These are phyloP conservation scores for Xylariaceae sp. DNA, from an alignment of 2,329 filamentous ascomycete genomes.

Conservation along the genomic window DNA sequence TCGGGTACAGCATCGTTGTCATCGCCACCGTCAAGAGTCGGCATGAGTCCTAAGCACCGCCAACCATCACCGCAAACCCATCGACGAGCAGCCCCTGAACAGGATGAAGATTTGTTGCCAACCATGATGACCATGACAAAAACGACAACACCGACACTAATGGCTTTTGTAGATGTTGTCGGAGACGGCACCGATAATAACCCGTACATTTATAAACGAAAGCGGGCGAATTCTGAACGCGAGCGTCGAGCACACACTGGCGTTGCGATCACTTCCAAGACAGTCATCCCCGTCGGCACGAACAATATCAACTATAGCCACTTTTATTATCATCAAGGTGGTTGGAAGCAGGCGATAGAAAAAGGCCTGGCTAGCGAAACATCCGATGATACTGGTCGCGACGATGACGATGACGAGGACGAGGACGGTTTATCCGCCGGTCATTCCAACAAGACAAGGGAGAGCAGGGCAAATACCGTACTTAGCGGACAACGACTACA, in stretches of 20 bases:
- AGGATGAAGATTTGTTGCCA: slow-evolving; percentile 1
- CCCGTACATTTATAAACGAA: slow-evolving; percentile 14
- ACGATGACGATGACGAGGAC: neutral
- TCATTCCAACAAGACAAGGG: neutral
- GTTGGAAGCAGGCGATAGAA: neutral
- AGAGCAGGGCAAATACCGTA: neutral
- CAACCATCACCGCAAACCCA: slow-evolving; percentile 3
- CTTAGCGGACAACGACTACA: neutral
- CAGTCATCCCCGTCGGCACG: neutral
- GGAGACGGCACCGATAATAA: neutral
- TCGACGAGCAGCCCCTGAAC: slow-evolving; percentile 7
- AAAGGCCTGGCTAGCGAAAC: neutral
- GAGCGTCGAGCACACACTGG: neutral
- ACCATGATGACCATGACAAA: slow-evolving; percentile 1
- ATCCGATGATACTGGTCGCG: neutral
- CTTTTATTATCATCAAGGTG: slow-evolving; percentile 12
- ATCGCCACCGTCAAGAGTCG: slow-evolving; percentile 1
- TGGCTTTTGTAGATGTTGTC: slow-evolving; percentile 6
- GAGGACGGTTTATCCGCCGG: neutral
- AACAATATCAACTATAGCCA: too few species aligned
- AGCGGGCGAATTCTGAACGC: neutral
- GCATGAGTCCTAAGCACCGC: slow-evolving; percentile 1
- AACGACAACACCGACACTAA: too few species aligned
- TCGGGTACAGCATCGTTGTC: slow-evolving; percentile 7
- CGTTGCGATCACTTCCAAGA: neutral